Evolutionary conservation across 2,329 filamentous ascomycete genomes (phyloP).

Genomic region (Alternaria dauci): DNA sequence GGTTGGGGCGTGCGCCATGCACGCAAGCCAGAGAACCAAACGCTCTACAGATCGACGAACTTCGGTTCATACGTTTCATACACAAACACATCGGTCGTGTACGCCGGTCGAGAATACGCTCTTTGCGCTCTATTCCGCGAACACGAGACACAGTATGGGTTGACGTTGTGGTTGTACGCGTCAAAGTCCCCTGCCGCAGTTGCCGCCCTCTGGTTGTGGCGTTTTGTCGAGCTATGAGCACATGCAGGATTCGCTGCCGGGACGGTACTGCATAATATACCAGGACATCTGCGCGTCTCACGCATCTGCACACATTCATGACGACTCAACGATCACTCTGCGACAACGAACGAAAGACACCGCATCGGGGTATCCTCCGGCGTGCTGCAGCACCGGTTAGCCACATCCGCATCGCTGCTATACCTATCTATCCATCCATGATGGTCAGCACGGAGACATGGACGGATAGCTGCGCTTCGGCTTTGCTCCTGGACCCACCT

Average conservation of each 20-base stretch:
- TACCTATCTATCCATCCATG: background rate
- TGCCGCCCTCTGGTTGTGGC: conserved; percentile 10
- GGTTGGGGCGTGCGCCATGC: conserved; percentile 28
- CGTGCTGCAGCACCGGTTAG: conserved; percentile 8
- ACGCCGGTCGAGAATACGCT: conserved; percentile 9
- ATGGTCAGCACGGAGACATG: background rate
- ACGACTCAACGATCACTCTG: background rate
- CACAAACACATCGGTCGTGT: conserved; percentile 8
- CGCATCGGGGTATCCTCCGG: background rate
- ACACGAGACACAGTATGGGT: conserved; percentile 3
- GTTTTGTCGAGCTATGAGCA: conserved; percentile 1
- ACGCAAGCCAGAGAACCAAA: conserved; percentile 17
- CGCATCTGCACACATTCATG: background rate
- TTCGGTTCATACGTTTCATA: conserved; percentile 28
- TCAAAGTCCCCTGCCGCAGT: conserved; percentile 2
- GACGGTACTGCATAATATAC: conserved; percentile 11
- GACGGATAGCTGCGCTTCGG: conserved; percentile 3
- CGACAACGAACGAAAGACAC: background rate
- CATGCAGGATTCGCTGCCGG: conserved; percentile 5
- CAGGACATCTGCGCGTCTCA: conserved; percentile 9
- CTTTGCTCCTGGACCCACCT: conserved; percentile 3
- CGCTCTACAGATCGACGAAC: conserved; percentile 40
- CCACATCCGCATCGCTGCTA: conserved; percentile 1
- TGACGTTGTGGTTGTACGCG: background rate
- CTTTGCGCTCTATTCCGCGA: conserved; percentile 12